phyloP scores from a whole-genome alignment of 352 stramenopile genomes.

The Paralagenidium karlingii region DNA sequence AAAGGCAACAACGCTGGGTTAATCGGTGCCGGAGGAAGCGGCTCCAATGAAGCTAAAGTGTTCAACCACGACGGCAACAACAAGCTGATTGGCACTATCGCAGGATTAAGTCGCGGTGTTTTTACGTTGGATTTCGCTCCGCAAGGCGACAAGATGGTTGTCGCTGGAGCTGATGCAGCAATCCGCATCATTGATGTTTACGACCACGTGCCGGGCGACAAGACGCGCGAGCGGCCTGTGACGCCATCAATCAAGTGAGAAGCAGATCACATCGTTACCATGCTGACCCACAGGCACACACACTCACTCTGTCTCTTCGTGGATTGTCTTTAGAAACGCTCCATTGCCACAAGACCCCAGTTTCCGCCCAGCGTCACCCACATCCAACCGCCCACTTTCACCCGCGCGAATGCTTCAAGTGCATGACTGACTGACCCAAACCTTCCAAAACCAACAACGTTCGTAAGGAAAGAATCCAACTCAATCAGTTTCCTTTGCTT shows the following conservation, averaged over 20 bases:
- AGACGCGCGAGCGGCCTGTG: conserved; percentile 48
- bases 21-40: conserved; percentile 76
- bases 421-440: conserved; percentile 22
- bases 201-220: conserved; percentile 55
- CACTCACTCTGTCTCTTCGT: background rate
- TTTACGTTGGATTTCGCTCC: conserved; percentile 80
- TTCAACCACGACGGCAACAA: conserved; percentile 74
- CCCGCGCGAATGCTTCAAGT: conserved; percentile 34
- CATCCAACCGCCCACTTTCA: conserved; percentile 26
- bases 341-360: conserved; percentile 27
- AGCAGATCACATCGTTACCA: background rate
- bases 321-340: conserved; percentile 19
- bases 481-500: too few species aligned
- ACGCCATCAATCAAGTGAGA: conserved; percentile 67
- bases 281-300: background rate
- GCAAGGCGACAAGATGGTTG: conserved; percentile 66
- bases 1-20: conserved; percentile 51
- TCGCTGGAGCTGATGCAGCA: conserved; percentile 69
- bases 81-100: conserved; percentile 70
- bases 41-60: conserved; percentile 85
- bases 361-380: conserved; percentile 17
- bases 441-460: too few species aligned
- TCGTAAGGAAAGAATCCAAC: too few species aligned
- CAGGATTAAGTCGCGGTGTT: conserved; percentile 64
- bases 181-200: conserved; percentile 87